Percentiles rank a stretch among this genome's conserved stretches.
Evolutionary conservation across 1,139 yeast genomes (phyloP).

Genomic region (Hanseniaspora sp.): DNA sequence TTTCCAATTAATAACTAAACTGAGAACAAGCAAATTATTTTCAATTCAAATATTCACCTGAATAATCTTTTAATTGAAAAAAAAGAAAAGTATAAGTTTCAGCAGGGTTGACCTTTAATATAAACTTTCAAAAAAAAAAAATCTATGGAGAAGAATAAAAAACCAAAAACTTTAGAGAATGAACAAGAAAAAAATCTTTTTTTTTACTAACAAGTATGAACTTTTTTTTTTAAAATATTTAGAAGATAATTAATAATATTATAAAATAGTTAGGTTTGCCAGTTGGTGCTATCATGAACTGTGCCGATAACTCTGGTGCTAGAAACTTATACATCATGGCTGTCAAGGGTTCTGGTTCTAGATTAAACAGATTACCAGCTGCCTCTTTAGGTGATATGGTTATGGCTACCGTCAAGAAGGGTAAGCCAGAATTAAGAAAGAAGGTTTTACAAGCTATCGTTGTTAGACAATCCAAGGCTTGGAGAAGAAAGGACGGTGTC

Average conservation of each 20-base stretch:
- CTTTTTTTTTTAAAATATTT: constrained; percentile 5
- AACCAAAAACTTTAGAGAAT: constrained; percentile 21
- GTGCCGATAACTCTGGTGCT: constrained; percentile 99
- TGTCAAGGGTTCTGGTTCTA: constrained; percentile 99
- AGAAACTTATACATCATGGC: constrained; percentile 98
- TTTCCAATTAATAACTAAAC: not conserved
- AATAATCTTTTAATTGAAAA: too few relatives aligned
- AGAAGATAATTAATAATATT: constrained; percentile 13
- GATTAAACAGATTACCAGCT: constrained; percentile 99
- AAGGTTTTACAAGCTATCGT: constrained; percentile 99
- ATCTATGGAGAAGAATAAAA: not conserved
- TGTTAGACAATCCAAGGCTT: constrained; percentile 98
- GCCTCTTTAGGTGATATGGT: constrained; percentile 99
- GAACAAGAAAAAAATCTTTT: not conserved
- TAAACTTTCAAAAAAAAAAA: too few relatives aligned
- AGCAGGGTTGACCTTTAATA: too few relatives aligned
- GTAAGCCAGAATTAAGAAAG: constrained; percentile 99
- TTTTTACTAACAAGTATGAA: constrained; percentile 22
- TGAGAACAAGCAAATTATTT: too few relatives aligned
- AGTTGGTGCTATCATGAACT: constrained; percentile 98
- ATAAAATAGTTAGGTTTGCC: constrained; percentile 83
- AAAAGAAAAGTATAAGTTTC: too few relatives aligned
- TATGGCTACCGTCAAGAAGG: constrained; percentile 99
- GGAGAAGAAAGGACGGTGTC: constrained; percentile 99
- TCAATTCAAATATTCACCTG: too few relatives aligned